phyloP scores from a whole-genome alignment of 441 rosid species.

The Breynia disticha region DNA sequence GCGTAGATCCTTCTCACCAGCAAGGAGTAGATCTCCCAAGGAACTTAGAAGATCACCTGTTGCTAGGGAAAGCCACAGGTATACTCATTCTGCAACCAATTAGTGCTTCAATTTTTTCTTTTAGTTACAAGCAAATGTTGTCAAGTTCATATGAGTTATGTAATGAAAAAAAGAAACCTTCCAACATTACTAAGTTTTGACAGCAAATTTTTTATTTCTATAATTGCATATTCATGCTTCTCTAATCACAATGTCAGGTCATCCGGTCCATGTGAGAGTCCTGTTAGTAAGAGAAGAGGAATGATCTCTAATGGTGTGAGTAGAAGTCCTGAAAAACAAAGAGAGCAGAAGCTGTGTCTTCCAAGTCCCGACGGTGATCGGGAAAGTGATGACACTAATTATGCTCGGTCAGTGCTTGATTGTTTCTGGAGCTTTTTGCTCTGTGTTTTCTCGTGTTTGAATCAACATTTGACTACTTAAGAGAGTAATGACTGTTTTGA shows the following conservation, averaged over 20 bases:
- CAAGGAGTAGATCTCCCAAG: conserved; percentile 22
- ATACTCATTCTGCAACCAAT: conserved; percentile 1
- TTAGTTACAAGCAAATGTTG: too few species aligned
- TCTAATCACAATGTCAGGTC: conserved; percentile 17
- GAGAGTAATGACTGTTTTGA: too few species aligned
- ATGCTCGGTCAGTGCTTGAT: conserved; percentile 24
- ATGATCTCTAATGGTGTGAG: conserved; percentile 11
- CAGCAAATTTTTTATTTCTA: conserved; percentile 6
- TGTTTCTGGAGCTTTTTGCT: not conserved
- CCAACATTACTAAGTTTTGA: not conserved
- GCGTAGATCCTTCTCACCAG: conserved; percentile 18
- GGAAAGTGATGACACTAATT: conserved; percentile 22
- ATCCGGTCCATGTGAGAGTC: conserved; percentile 27
- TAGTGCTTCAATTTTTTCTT: not conserved
- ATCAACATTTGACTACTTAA: conserved; percentile 3
- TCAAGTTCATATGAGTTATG: too few species aligned
- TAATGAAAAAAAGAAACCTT: too few species aligned
- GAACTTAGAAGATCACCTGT: conserved; percentile 28
- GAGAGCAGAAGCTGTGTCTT: conserved; percentile 24
- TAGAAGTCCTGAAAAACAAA: conserved; percentile 19
- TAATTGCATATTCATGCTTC: conserved; percentile 1
- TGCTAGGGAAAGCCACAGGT: conserved; percentile 40
- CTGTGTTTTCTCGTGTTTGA: conserved; percentile 11
- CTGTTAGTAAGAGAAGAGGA: conserved; percentile 21
- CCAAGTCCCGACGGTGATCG: conserved; percentile 24